phyloP scores from a whole-genome alignment of 176 grass and related monocot species.

The Triticum monococcum region DNA sequence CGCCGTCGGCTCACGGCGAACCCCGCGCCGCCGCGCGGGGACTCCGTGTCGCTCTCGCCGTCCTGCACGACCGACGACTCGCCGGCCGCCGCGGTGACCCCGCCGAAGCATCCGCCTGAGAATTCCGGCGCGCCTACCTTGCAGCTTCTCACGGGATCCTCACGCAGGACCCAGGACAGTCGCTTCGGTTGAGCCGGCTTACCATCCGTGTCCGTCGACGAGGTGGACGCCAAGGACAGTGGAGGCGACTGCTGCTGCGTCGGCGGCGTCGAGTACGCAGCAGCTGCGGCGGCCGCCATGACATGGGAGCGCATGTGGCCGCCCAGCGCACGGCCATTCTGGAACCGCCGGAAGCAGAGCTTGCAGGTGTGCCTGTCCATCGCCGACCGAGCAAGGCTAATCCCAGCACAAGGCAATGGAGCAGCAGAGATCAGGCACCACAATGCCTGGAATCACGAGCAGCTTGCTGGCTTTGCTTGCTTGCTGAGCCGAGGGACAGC shows the following conservation, averaged over 20 bases:
- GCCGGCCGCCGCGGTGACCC: conserved; percentile 8
- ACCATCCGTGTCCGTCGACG: conserved; percentile 36
- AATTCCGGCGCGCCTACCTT: conserved; percentile 41
- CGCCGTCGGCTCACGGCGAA: conserved; percentile 55
- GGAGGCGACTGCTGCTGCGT: conserved; percentile 21
- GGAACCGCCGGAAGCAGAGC: conserved; percentile 87
- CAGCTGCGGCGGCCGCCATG: conserved; percentile 9
- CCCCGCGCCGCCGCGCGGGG: conserved; percentile 14
- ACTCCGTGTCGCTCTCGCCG: conserved; percentile 76
- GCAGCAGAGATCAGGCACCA: neutral
- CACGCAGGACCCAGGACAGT: conserved; percentile 42
- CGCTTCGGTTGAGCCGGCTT: neutral
- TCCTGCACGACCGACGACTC: conserved; percentile 61
- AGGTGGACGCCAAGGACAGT: conserved; percentile 45
- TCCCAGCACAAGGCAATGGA: neutral
- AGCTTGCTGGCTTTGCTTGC: conserved; percentile 27
- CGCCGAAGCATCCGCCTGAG: neutral
- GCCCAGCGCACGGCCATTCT: conserved; percentile 81
- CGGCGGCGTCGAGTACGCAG: neutral
- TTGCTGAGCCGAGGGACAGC: neutral
- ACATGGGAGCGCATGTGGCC: conserved; percentile 99
- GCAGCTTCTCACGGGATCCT: conserved; percentile 56
- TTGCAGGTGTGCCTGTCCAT: conserved; percentile 90
- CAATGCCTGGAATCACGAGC: neutral
- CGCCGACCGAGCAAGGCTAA: neutral